A percentile compares a stretch with the other conserved stretches of the same genome.
phyloP scores from a whole-genome alignment of 2,329 filamentous ascomycete species.

The Cladosporium sphaerospermum region DNA sequence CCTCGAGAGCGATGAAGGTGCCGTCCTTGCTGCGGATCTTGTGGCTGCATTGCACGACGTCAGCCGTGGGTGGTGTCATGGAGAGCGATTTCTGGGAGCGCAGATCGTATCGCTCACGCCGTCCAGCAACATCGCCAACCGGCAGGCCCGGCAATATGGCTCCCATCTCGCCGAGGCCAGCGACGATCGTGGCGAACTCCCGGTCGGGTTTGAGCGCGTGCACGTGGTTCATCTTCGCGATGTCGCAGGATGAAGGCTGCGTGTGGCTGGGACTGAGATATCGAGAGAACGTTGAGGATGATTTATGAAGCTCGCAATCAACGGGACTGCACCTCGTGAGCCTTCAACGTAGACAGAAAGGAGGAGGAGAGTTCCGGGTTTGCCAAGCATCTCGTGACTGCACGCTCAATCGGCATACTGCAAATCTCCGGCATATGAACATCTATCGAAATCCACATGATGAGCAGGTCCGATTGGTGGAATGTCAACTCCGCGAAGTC shows the following conservation, averaged over 20 bases:
- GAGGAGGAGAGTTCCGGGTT: neutral
- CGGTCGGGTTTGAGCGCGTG: neutral
- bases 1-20: slow-evolving; percentile 11
- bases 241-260: neutral
- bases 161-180: neutral
- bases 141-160: neutral
- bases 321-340: neutral
- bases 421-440: neutral
- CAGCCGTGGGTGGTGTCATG: slow-evolving; percentile 7
- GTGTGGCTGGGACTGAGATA: neutral
- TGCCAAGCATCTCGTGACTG: neutral
- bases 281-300: neutral
- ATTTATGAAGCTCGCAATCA: neutral
- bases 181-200: neutral
- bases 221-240: neutral
- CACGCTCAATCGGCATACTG: neutral
- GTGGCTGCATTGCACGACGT: slow-evolving; percentile 17
- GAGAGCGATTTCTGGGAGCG: slow-evolving; percentile 11
- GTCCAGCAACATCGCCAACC: slow-evolving; percentile 16
- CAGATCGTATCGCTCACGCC: slow-evolving; percentile 11
- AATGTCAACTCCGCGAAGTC: neutral
- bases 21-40: slow-evolving; percentile 10
- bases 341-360: neutral
- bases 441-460: neutral
- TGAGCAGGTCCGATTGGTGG: neutral